Evolutionary conservation across 2,329 filamentous ascomycete species (phyloP).

Genomic region (Claviceps cyperi): DNA sequence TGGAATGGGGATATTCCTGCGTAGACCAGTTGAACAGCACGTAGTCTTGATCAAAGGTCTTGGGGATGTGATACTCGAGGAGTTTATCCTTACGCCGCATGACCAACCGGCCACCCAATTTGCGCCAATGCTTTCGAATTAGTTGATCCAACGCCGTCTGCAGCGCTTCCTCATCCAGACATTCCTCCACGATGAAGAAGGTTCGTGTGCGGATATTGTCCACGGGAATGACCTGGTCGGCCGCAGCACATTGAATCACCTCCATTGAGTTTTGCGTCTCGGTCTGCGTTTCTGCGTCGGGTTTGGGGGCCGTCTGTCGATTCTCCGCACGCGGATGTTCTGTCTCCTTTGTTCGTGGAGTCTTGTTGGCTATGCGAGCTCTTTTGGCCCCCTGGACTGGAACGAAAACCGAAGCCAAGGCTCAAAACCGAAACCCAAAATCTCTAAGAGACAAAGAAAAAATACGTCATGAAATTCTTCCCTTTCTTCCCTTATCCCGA

Average conservation of each 20-base stretch:
- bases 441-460: too few species aligned
- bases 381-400: too few species aligned
- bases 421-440: too few species aligned
- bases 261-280: not conserved
- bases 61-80: slow-evolving; percentile 3
- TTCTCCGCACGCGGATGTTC: too few species aligned
- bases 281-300: too few species aligned
- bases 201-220: slow-evolving; percentile 2
- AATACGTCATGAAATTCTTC: too few species aligned
- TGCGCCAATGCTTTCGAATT: slow-evolving; percentile 3
- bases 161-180: not conserved
- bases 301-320: too few species aligned
- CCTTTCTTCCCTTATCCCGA: too few species aligned
- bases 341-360: too few species aligned
- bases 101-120: slow-evolving; percentile 2
- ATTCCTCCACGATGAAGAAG: slow-evolving; percentile 3
- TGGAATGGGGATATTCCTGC: not conserved
- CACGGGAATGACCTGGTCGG: not conserved
- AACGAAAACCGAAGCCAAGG: too few species aligned
- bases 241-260: not conserved
- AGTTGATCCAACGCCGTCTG: not conserved
- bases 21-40: slow-evolving; percentile 2
- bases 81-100: not conserved
- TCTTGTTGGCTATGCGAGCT: too few species aligned
- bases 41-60: not conserved